Evolutionary conservation across 2,329 filamentous ascomycete species (phyloP).

Genomic region (Aspergillus terreus): DNA sequence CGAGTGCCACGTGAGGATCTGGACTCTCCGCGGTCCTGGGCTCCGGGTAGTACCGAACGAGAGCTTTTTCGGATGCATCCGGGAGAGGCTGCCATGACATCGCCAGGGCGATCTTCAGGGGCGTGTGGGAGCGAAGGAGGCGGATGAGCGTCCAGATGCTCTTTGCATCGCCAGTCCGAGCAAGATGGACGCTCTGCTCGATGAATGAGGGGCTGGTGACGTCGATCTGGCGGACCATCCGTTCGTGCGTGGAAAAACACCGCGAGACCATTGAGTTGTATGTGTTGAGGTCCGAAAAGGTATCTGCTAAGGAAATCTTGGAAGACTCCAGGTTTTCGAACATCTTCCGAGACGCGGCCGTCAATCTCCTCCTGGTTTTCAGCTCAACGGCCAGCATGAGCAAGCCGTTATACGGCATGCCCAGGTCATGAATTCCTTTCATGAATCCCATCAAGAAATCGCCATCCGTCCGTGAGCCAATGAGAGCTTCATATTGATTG

Average conservation of each 20-base stretch:
- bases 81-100: conserved; percentile 25
- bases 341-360: conserved; percentile 19
- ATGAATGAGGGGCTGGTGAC: conserved; percentile 31
- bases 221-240: conserved; percentile 30
- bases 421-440: conserved; percentile 24
- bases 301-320: conserved; percentile 21
- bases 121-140: conserved; percentile 33
- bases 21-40: conserved; percentile 21
- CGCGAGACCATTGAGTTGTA: conserved; percentile 24
- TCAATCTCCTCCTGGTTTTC: conserved; percentile 20
- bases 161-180: conserved; percentile 25
- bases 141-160: conserved; percentile 28
- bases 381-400: conserved; percentile 25
- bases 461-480: conserved; percentile 9
- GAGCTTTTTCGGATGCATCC: conserved; percentile 20
- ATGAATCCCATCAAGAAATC: conserved; percentile 26
- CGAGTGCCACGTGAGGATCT: conserved; percentile 34
- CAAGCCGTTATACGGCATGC: conserved; percentile 29
- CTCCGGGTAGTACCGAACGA: conserved; percentile 23
- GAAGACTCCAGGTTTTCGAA: conserved; percentile 26
- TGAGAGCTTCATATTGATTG: conserved; percentile 23
- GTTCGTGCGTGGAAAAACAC: conserved; percentile 28
- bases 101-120: conserved; percentile 36
- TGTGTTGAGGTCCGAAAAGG: conserved; percentile 23
- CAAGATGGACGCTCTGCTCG: conserved; percentile 27